Evolutionary conservation across 257 asterid species (phyloP).

Genomic region (Lycium ferocissimum): DNA sequence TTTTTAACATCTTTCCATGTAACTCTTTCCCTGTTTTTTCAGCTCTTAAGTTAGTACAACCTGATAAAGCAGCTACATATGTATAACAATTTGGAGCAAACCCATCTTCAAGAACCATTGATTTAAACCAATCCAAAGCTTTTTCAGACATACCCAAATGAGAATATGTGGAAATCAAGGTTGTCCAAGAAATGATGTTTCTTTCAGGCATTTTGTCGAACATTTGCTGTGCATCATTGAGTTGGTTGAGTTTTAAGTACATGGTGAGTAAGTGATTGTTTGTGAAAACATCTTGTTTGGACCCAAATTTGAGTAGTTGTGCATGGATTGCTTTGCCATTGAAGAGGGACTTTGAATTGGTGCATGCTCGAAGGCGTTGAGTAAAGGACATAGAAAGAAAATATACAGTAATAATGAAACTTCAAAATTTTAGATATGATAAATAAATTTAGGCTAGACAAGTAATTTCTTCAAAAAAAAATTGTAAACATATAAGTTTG

Average conservation of each 20-base stretch:
- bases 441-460: too few relatives aligned
- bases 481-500: too few relatives aligned
- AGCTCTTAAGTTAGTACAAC: slow-evolving; percentile 58
- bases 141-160: slow-evolving; percentile 52
- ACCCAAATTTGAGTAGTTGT: slow-evolving; percentile 52
- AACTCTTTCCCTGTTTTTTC: slow-evolving; percentile 66
- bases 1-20: slow-evolving; percentile 65
- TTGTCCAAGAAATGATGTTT: slow-evolving; percentile 68
- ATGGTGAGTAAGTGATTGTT: slow-evolving; percentile 62
- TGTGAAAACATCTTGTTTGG: slow-evolving; percentile 48
- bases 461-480: too few relatives aligned
- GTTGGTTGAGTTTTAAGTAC: slow-evolving; percentile 50
- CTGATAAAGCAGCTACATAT: slow-evolving; percentile 66
- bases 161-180: slow-evolving; percentile 68
- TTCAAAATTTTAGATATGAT: too few relatives aligned
- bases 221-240: slow-evolving; percentile 55
- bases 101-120: slow-evolving; percentile 61
- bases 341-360: slow-evolving; percentile 47
- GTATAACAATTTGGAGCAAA: slow-evolving; percentile 65
- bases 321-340: slow-evolving; percentile 68
- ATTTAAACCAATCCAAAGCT: slow-evolving; percentile 55
- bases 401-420: not conserved
- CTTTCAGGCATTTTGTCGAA: slow-evolving; percentile 66
- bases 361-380: slow-evolving; percentile 60
- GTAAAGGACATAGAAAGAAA: slow-evolving; percentile 47